Conservation (phyloP, 192 early-diverging fungal genomes). For the Backusella macrospora region DNA sequence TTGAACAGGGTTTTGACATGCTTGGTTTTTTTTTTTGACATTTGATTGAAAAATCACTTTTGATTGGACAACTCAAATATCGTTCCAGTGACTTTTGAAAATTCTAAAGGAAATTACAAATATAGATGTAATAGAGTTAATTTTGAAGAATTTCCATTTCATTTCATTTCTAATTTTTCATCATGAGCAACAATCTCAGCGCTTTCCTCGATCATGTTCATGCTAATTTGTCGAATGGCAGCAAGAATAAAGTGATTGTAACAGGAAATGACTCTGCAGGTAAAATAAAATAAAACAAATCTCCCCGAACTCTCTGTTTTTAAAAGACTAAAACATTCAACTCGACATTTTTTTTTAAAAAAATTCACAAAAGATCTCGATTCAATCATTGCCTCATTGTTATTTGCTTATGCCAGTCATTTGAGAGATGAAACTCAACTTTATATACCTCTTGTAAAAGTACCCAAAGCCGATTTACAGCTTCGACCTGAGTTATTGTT, state of each 20-base stretch:
- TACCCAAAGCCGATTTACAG: constrained; percentile 59
- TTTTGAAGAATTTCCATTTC: neutral
- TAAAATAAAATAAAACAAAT: constrained; percentile 20
- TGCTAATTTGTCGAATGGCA: neutral
- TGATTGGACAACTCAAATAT: neutral
- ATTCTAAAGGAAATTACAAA: neutral
- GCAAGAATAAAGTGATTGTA: constrained; percentile 46
- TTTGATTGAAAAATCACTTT: neutral
- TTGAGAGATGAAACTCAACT: neutral
- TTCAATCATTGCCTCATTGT: constrained; percentile 61
- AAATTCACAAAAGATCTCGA: constrained; percentile 61
- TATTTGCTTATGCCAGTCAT: constrained; percentile 54
- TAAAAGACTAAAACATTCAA: too few species aligned
- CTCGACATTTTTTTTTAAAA: neutral
- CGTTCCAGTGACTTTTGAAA: too few species aligned
- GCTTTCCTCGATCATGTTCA: constrained; percentile 12
- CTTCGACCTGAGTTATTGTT: constrained; percentile 65
- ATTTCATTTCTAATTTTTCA: neutral
- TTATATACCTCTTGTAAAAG: constrained; percentile 63
- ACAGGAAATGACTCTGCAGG: constrained; percentile 79
- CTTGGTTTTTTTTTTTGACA: neutral
- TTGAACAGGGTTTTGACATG: neutral
- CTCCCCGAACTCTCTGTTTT: too few species aligned
- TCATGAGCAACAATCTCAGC: constrained; percentile 3
- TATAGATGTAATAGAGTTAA: neutral